Percentiles rank a stretch among this genome's conserved stretches.
Evolutionary conservation across 2,329 filamentous ascomycete genomes (phyloP).

Genomic region (Neurospora sp.): DNA sequence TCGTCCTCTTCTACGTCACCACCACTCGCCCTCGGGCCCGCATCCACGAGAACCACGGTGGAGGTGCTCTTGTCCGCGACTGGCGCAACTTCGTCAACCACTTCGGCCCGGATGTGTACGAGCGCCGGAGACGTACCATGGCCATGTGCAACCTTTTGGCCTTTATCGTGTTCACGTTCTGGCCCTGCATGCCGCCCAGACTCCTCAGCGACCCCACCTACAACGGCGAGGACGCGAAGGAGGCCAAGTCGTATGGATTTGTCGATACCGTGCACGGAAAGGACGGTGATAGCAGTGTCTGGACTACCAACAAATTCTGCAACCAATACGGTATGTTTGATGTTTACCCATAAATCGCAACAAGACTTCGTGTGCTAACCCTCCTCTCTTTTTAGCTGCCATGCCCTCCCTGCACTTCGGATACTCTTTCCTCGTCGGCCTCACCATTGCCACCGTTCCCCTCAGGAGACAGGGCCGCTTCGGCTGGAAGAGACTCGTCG

Average conservation of each 20-base stretch:
- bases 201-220: constrained; percentile 48
- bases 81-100: constrained; percentile 32
- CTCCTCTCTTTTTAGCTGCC: constrained; percentile 36
- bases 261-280: constrained; percentile 49
- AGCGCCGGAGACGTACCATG: constrained; percentile 48
- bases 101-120: constrained; percentile 40
- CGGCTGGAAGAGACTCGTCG: constrained; percentile 38
- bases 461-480: constrained; percentile 43
- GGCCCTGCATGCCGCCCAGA: constrained; percentile 55
- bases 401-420: constrained; percentile 72
- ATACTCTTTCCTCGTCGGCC: constrained; percentile 62
- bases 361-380: background rate
- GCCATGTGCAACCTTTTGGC: constrained; percentile 52
- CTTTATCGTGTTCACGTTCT: constrained; percentile 52
- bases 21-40: constrained; percentile 37
- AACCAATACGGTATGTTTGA: constrained; percentile 56
- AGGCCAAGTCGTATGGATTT: constrained; percentile 53
- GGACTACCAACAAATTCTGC: constrained; percentile 64
- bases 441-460: constrained; percentile 59
- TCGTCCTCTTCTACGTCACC: constrained; percentile 60
- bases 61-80: constrained; percentile 22
- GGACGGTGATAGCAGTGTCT: constrained; percentile 55
- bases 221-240: constrained; percentile 41
- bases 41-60: constrained; percentile 11
- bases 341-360: background rate